Percentiles rank a stretch among this genome's conserved stretches.
Conservation (phyloP, 148 eudicot genomes). For the Chenopodium album region DNA sequence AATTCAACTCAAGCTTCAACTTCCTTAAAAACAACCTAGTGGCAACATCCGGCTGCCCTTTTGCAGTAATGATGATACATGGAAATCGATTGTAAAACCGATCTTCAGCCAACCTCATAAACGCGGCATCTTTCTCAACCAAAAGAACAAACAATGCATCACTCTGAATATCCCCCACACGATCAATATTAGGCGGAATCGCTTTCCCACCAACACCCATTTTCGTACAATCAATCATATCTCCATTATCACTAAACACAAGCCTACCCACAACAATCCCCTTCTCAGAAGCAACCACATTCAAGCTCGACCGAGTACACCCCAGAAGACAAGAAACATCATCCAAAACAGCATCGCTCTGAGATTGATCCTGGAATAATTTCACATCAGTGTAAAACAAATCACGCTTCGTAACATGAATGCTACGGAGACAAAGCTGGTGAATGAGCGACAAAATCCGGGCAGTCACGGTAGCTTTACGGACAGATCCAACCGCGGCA, state of each 20-base stretch:
- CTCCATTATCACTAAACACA: constrained; percentile 81
- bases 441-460: constrained; percentile 74
- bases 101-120: constrained; percentile 82
- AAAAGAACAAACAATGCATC: constrained; percentile 81
- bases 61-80: constrained; percentile 80
- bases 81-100: constrained; percentile 89
- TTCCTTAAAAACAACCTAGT: constrained; percentile 83
- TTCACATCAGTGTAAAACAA: constrained; percentile 93
- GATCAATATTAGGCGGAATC: constrained; percentile 85
- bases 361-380: constrained; percentile 81
- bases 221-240: constrained; percentile 86
- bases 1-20: constrained; percentile 75
- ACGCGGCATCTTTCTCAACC: constrained; percentile 97
- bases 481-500: constrained; percentile 64
- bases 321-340: constrained; percentile 85
- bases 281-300: constrained; percentile 80
- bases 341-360: constrained; percentile 80
- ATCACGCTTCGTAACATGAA: constrained; percentile 95
- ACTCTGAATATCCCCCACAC: constrained; percentile 80
- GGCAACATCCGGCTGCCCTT: constrained; percentile 95
- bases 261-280: constrained; percentile 91
- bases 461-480: constrained; percentile 78
- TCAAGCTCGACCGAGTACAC: constrained; percentile 79
- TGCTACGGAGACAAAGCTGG: constrained; percentile 60
- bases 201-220: constrained; percentile 98